A percentile compares a stretch with the other conserved stretches of the same genome.
These are phyloP conservation scores for Amanita thiersii DNA, from an alignment of 768 basidiomycete species.

Conservation along the genomic window DNA sequence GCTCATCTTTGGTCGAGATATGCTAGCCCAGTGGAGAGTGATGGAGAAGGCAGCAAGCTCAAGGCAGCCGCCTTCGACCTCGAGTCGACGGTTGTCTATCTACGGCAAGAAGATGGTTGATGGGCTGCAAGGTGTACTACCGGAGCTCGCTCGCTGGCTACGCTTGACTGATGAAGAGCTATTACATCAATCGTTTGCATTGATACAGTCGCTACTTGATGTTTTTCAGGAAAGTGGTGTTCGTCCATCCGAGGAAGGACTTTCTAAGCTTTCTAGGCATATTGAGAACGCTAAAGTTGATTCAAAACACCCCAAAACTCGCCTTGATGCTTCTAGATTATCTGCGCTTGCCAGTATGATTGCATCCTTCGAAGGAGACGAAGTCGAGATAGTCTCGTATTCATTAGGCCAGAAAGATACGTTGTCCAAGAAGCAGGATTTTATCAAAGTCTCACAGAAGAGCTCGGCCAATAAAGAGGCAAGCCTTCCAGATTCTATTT, in stretches of 20 bases:
- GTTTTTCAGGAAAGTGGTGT: constrained; percentile 62
- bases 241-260: constrained; percentile 42
- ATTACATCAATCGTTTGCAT: constrained; percentile 78
- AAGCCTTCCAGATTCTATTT: too few relatives aligned
- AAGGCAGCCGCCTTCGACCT: constrained; percentile 15
- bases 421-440: constrained; percentile 1
- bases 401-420: constrained; percentile 1
- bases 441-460: not conserved
- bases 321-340: constrained; percentile 50
- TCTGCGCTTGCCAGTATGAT: constrained; percentile 61
- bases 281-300: constrained; percentile 51
- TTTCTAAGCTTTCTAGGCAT: constrained; percentile 63
- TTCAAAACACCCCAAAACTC: constrained; percentile 37
- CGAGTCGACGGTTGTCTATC: constrained; percentile 35
- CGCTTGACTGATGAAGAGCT: constrained; percentile 90
- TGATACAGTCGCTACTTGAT: constrained; percentile 71
- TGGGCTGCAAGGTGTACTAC: constrained; percentile 70
- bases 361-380: constrained; percentile 51
- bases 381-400: constrained; percentile 31
- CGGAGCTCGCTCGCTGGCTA: constrained; percentile 79
- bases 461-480: not conserved
- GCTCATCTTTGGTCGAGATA: constrained; percentile 83
- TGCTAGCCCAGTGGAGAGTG: constrained; percentile 72
- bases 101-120: constrained; percentile 70
- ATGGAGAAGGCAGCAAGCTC: constrained; percentile 63